Evolutionary conservation across 345 rosid genomes (phyloP), one percentile per base, ranked within the genome.

Genomic region (Euclidium syriacum): DNA sequence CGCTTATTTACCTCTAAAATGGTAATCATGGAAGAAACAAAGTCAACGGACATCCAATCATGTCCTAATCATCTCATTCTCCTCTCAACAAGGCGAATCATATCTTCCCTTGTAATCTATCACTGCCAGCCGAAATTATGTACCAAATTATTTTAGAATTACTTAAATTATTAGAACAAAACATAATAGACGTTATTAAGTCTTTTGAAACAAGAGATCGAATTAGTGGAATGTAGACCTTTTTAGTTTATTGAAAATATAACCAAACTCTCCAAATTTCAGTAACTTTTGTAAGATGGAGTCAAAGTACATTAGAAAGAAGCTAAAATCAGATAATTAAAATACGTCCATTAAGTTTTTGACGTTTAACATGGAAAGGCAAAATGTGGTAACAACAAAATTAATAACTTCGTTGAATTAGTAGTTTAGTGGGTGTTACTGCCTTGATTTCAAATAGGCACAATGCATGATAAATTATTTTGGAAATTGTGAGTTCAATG

Each of bases 41-140:
- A 34, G 73, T 68, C 73, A 68, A 68, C 32, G 61, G 48, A 60
- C 60, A 59, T 59, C 36, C 23, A 58, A 68, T 68, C 24, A 68
- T 68, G 32, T 52, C 61, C 9, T 34, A 51, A 68, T 67, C 58
- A 58, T 58, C 34, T 38, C 71, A 67, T 67, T 67, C 59, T 67
- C 72, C 72, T 58, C 26, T 30, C 3, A 68, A 58, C 18, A 68
- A 68, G 72, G 72, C 44, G 60, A 68, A 58, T 68, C 66, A 68
- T 58, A 67, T 67, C 42, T 67, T 58, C 58, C 10, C 35, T 33
- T 57, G 51, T 39, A 49, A 50, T 67, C 42, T 49, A 19, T 50
- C 38, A 30, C 23, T 39, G 33, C 44, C 65, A 67, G 59, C 72
- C 58, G 20, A 7, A 58, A 67, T 49, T 11, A 1, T 50, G 48